Evolutionary conservation across 805 yeast genomes (phyloP), one percentile per base, ranked within the genome.

Genomic region (Diddensiella santjacobensis): DNA sequence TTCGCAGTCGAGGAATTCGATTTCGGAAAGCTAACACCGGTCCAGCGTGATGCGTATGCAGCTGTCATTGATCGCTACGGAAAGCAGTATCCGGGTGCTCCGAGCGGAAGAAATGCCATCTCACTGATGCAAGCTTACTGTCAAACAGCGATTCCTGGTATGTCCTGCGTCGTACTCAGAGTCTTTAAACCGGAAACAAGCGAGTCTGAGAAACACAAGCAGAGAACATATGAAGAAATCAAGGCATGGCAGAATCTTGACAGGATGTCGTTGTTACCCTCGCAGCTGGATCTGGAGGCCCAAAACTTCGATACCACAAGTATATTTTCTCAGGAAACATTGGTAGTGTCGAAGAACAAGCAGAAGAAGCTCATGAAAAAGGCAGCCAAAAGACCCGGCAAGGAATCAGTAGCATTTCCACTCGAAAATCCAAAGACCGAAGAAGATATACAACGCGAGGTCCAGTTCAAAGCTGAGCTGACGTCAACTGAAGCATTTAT

Each of bases 401-500:
- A 58, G 38, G 48, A 39, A 3, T 17, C 42, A 10, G 52, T 44
- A 11, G 23, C 33, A 18, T 47, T 47, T 19, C 50, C 52, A 3
- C 50, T 54, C 2, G 57, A 55, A 44, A 49, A 51, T 8, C 58
- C 59, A 22, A 46, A 40, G 17, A 45, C 60, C 2, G 58, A 57
- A 2, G 65, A 60, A 30, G 63, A 58, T 36, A 53, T 60, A 15
- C 54, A 55, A 48, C 45, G 45, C 6, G 64, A 63, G 20, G 50
- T 48, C 1, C 59, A 60, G 49, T 70, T 72, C 57, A 59, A 68
- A 36, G 56, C 54, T n/a, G 61, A 64, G 26, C 60, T 72, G 26
- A 60, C 60, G 54, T 50, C 64, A 13, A 71, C 75, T 0, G 75
- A 71, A 51, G 75, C 76, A 5, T 55, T 71, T 19, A 67, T 69